A percentile compares a stretch with the other conserved stretches of the same genome.
Conservation (phyloP, 169 alveolate genomes). For the Hepatocystis sp. region DNA sequence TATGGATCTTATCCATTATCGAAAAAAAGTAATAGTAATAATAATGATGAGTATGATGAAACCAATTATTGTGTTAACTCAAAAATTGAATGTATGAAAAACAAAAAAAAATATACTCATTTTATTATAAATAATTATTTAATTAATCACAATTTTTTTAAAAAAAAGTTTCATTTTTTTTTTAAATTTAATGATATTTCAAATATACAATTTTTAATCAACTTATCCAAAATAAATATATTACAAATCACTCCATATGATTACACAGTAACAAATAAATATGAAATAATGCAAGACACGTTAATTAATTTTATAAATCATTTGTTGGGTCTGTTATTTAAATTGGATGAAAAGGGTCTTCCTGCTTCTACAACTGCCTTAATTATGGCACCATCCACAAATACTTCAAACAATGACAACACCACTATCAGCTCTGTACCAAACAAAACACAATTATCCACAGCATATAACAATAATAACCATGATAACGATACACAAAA, state of each 20-base stretch:
- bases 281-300: slow-evolving; percentile 10
- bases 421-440: too few species aligned
- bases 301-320: slow-evolving; percentile 7
- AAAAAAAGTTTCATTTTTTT: slow-evolving; percentile 19
- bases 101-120: slow-evolving; percentile 6
- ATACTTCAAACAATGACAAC: too few species aligned
- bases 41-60: slow-evolving; percentile 6
- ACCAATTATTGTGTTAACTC: slow-evolving; percentile 12
- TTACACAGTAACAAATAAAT: slow-evolving; percentile 4
- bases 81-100: too few species aligned
- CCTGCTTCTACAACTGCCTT: too few species aligned
- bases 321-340: slow-evolving; percentile 14
- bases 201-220: slow-evolving; percentile 31
- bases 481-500: too few species aligned
- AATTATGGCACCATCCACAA: too few species aligned
- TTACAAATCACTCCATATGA: slow-evolving; percentile 14
- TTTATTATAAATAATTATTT: slow-evolving; percentile 36
- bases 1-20: slow-evolving; percentile 53
- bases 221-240: slow-evolving; percentile 10
- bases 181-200: slow-evolving; percentile 71
- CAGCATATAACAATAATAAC: too few species aligned
- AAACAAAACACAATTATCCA: too few species aligned
- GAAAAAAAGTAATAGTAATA: background rate
- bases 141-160: slow-evolving; percentile 31
- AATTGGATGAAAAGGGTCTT: slow-evolving; percentile 7